Percentiles rank a stretch among this genome's conserved stretches.
Evolutionary conservation across 2,329 filamentous ascomycete species (phyloP).

Genomic region (Xylaria sp.): DNA sequence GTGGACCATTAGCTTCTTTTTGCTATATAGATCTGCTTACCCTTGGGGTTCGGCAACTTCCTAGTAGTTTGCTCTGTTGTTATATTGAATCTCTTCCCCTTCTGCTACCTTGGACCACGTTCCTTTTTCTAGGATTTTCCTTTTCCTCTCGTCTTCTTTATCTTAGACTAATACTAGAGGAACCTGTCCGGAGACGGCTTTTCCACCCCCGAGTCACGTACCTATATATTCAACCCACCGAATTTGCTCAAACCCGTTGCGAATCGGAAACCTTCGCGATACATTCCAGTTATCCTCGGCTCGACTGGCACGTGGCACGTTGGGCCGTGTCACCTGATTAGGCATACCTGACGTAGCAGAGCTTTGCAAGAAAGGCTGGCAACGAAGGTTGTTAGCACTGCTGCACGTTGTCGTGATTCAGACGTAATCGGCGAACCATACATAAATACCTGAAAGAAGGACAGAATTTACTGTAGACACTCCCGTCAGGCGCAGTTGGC

Average conservation of each 20-base stretch:
- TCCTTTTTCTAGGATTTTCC: neutral
- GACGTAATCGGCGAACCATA: slow-evolving; percentile 2
- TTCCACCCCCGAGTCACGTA: neutral
- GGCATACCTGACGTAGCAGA: slow-evolving; percentile 2
- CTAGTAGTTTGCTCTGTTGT: slow-evolving; percentile 14
- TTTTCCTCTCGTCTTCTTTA: neutral
- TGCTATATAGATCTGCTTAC: slow-evolving; percentile 11
- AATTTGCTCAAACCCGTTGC: neutral
- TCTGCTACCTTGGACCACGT: neutral
- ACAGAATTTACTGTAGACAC: neutral
- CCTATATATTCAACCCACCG: neutral
- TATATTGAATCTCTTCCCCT: slow-evolving; percentile 14
- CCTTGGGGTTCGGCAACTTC: neutral
- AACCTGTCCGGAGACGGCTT: neutral
- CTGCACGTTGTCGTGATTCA: neutral
- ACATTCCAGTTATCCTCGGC: slow-evolving; percentile 9
- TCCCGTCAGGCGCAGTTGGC: neutral
- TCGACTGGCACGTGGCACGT: slow-evolving; percentile 1
- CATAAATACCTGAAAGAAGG: neutral
- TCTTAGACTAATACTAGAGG: neutral
- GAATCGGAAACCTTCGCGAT: neutral
- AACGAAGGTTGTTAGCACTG: neutral
- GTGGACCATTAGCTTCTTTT: slow-evolving; percentile 15
- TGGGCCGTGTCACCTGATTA: slow-evolving; percentile 1
- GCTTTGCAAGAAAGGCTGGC: slow-evolving; percentile 27